Evolutionary conservation across 106 monocot species (phyloP), one percentile per base, ranked within the genome.

Genomic region (Narthecium ossifragum): DNA sequence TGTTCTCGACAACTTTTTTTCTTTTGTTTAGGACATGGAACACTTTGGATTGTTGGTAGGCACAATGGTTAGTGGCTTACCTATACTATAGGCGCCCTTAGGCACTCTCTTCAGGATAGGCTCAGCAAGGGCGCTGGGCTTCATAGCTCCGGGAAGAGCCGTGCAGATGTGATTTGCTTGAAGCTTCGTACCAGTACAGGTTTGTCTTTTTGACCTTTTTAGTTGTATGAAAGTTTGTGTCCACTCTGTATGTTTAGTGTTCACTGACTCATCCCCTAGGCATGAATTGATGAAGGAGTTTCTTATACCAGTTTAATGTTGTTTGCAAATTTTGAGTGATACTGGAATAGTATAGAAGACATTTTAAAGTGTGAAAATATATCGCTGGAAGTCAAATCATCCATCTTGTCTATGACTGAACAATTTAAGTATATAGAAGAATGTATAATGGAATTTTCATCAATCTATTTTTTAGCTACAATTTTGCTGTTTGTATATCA

Each of bases 51-150:
- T 18, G 18, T 43, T 6, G 18, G 43, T 3, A 43, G 2, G 43
- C 0, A n/a, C 47, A 7, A 33, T 37, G 26, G 38, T 40, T 28
- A 53, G n/a, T 39, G 6, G 31, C 34, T 50, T 54, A n/a, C 10
- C 45, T 70, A n/a, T 69, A 5, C 11, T 65, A 29, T 64, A 77
- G 78, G 83, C 74, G 69, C 70, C 39, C 73, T 83, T 23, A 73
- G 77, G 66, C 74, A 78, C 63, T 83, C 70, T 45, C 83, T 83
- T 61, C 83, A 83, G 62, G 78, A 78, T 26, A 38, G 69, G 62
- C 78, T 83, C 22, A 78, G 74, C 63, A 83, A 83, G 51, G 76
- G 73, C 57, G 31, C 66, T 53, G 64, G 50, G 27, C 58, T 63
- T 18, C 21, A 67, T 55, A 49, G 67, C 41, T 73, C 79, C 10